These are phyloP conservation scores for Candida freyschussii DNA, from an alignment of 1,139 yeast genomes.

Conservation along the genomic window DNA sequence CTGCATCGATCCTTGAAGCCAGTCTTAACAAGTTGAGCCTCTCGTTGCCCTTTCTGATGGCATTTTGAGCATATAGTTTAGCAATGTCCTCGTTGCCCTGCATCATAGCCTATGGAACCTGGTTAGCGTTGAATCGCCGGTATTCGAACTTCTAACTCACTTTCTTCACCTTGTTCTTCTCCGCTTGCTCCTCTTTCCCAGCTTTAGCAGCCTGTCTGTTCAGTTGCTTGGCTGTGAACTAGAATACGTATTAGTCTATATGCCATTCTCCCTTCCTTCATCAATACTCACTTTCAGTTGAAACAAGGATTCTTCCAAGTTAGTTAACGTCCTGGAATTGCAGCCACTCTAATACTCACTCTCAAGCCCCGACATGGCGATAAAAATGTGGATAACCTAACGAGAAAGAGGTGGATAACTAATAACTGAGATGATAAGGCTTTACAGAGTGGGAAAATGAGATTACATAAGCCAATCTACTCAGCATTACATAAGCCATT, in stretches of 20 bases:
- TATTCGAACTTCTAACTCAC: slow-evolving; percentile 32
- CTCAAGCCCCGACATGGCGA: slow-evolving; percentile 10
- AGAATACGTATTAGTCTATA: slow-evolving; percentile 12
- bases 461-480: too few relatives aligned
- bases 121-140: slow-evolving; percentile 19
- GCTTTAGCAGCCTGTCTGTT: slow-evolving; percentile 87
- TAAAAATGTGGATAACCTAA: too few relatives aligned
- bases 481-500: too few relatives aligned
- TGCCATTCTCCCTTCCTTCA: neutral
- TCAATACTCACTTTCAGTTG: slow-evolving; percentile 38
- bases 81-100: slow-evolving; percentile 94
- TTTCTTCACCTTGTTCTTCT: slow-evolving; percentile 85
- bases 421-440: too few relatives aligned
- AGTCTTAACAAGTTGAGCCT: slow-evolving; percentile 74
- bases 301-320: slow-evolving; percentile 42
- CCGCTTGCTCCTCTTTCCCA: slow-evolving; percentile 82
- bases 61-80: slow-evolving; percentile 89
- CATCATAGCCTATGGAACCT: slow-evolving; percentile 46
- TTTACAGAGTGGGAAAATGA: too few relatives aligned
- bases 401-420: too few relatives aligned
- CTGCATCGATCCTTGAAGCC: slow-evolving; percentile 91
- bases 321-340: slow-evolving; percentile 2
- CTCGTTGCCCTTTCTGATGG: slow-evolving; percentile 88
- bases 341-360: too few relatives aligned
- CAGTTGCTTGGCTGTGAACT: slow-evolving; percentile 91